Evolutionary conservation across 2,329 filamentous ascomycete species (phyloP).

Genomic region (Fragosphaeria purpurea): DNA sequence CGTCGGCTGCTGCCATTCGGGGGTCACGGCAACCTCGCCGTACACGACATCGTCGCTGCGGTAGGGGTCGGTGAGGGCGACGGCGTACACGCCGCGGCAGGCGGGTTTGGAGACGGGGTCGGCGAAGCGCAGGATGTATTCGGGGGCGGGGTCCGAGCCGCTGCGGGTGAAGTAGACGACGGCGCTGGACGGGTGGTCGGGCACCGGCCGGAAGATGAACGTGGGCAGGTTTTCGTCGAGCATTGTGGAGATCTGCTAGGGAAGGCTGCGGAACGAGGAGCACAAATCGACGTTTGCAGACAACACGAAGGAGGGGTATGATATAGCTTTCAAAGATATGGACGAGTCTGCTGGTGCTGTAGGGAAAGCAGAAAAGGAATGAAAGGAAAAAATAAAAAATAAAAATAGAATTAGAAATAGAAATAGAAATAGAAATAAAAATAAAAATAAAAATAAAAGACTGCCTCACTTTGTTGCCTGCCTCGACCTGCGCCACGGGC

Average conservation of each 20-base stretch:
- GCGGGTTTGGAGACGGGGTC: slow-evolving; percentile 55
- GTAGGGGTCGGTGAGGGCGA: slow-evolving; percentile 74
- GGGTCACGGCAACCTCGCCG: slow-evolving; percentile 74
- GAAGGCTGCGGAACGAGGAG: no score
- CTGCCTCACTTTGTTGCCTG: no score
- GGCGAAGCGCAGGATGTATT: slow-evolving; percentile 70
- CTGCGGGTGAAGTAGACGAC: slow-evolving; percentile 55
- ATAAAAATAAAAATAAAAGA: not conserved
- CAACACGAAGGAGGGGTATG: no score
- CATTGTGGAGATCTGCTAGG: slow-evolving; percentile 40
- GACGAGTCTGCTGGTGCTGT: no score
- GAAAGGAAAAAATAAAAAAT: not conserved
- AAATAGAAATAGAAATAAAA: not conserved
- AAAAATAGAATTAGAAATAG: not conserved
- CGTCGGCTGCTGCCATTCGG: slow-evolving; percentile 75
- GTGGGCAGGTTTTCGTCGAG: slow-evolving; percentile 90
- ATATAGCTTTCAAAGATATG: no score
- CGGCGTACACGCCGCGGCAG: slow-evolving; percentile 75
- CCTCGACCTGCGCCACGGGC: no score
- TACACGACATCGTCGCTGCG: slow-evolving; percentile 67
- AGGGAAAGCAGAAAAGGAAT: no score
- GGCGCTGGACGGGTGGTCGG: slow-evolving; percentile 44
- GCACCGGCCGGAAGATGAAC: slow-evolving; percentile 43
- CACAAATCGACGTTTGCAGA: no score
- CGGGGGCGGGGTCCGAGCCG: slow-evolving; percentile 68